Conservation (phyloP, 228 moss, liverwort and hornwort genomes). For the Sphagnum magellanicum region DNA sequence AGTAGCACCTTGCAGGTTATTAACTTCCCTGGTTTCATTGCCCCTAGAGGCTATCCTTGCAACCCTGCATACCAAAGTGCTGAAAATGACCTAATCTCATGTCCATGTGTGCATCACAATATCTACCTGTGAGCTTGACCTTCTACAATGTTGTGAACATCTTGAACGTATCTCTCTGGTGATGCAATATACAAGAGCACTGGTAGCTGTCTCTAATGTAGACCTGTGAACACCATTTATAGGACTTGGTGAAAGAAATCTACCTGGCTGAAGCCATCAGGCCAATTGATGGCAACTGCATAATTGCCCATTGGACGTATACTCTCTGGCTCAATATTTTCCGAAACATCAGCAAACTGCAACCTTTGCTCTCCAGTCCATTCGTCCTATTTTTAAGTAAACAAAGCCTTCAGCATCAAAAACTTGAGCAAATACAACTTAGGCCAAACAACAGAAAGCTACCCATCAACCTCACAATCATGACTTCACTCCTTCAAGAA, state of each 20-base stretch:
- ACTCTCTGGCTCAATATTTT: conserved; percentile 80
- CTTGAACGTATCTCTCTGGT: not conserved
- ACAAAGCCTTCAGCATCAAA: not conserved
- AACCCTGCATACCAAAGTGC: not conserved
- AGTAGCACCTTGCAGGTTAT: too few relatives aligned
- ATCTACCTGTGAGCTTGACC: not conserved
- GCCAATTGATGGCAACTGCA: conserved; percentile 87
- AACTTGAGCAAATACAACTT: not conserved
- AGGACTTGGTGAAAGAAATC: not conserved
- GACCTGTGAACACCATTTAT: not conserved
- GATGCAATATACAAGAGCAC: not conserved
- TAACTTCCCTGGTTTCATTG: too few relatives aligned
- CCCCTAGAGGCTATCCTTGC: too few relatives aligned
- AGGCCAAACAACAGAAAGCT: not conserved
- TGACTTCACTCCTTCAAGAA: not conserved
- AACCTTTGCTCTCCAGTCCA: conserved; percentile 92
- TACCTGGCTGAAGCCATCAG: conserved; percentile 95
- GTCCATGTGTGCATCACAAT: not conserved
- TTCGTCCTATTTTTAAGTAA: conserved; percentile 54
- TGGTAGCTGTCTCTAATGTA: not conserved
- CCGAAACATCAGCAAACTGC: conserved; percentile 56
- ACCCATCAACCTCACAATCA: not conserved
- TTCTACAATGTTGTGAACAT: not conserved
- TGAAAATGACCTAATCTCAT: not conserved
- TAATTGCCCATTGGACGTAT: conserved; percentile 97